Evolutionary conservation across 139 green algal genomes (phyloP), one percentile per base, ranked within the genome.

Genomic region (Mesostigma viride): DNA sequence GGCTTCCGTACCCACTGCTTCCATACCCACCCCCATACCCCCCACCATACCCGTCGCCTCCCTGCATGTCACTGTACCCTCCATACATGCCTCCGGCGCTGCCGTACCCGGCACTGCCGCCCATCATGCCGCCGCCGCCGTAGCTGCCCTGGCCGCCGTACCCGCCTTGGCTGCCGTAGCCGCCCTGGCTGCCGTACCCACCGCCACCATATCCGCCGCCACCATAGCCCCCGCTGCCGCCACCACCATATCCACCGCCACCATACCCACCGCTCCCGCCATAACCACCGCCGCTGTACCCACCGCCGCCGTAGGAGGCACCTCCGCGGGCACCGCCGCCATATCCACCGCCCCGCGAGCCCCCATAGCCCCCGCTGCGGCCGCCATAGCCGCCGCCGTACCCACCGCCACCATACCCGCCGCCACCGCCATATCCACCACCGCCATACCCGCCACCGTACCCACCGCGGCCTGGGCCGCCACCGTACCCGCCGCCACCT

Each of bases 41-140:
- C 14, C 40, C 40, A 53, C 40, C 40, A 53, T 17, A 14, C 14
- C 14, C 40, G 40, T 17, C 40, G 40, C 63, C 40, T 31, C 68
- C 68, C 68, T 36, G 24, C 40, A 14, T 17, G 40, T 53, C 44
- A 30, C 11, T 30, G 5, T 20, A 31, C 27, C 35, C 30, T 3
- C 62, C 63, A 34, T 62, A 62, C 22, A 11, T 14, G 6, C 53
- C 53, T 11, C n/a, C n/a, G 26, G 53, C 14, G 22, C 53, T 31
- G 8, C 53, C 53, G 20, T 62, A 62, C 11, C 24, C 64, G 17
- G 64, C 68, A 63, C 61, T 60, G 45, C 34, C 32, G 4, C 68
- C 68, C 64, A 26, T 34, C 17, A 72, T 72, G 20, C 35, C 20
- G 3, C 64, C 68, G 27, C 62, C 68, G 35, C 67, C 67, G 69